A percentile compares a stretch with the other conserved stretches of the same genome.
These are phyloP conservation scores for Lolium perenne DNA, from an alignment of 176 grass and related monocot species.

Conservation along the genomic window DNA sequence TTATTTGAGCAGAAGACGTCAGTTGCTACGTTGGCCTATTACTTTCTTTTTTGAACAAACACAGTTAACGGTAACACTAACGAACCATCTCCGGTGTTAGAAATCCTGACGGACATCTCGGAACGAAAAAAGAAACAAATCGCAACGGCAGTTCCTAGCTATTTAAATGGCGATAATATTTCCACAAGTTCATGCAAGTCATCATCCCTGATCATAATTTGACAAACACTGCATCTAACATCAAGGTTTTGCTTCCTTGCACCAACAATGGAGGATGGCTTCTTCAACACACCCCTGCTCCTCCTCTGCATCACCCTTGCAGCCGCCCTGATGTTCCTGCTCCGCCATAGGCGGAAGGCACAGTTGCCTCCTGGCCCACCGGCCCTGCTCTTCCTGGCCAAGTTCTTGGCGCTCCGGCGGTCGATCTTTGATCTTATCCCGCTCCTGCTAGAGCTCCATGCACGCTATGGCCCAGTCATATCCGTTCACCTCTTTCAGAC, in stretches of 20 bases:
- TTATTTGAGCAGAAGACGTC: neutral
- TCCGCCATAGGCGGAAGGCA: neutral
- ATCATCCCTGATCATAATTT: neutral
- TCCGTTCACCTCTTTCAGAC: conserved; percentile 26
- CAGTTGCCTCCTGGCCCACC: conserved; percentile 48
- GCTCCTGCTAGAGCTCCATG: conserved; percentile 38
- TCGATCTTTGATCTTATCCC: conserved; percentile 42
- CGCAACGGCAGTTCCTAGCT: neutral
- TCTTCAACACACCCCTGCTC: neutral
- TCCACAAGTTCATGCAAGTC: neutral
- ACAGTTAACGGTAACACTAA: neutral
- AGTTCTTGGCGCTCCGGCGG: conserved; percentile 18
- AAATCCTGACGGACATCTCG: neutral
- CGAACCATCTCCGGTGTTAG: neutral
- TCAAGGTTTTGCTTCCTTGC: neutral
- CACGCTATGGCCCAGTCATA: conserved; percentile 21
- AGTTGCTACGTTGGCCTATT: neutral
- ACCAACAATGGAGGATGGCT: neutral
- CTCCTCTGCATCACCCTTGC: neutral
- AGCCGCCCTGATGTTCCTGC: neutral
- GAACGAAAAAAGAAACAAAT: neutral
- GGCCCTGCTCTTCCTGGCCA: conserved; percentile 33
- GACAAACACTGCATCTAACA: neutral
- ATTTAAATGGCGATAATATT: neutral
- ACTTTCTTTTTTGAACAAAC: neutral